These are phyloP conservation scores for Hymenoscyphus albidus DNA, from an alignment of 2,329 filamentous ascomycete species.

Conservation along the genomic window DNA sequence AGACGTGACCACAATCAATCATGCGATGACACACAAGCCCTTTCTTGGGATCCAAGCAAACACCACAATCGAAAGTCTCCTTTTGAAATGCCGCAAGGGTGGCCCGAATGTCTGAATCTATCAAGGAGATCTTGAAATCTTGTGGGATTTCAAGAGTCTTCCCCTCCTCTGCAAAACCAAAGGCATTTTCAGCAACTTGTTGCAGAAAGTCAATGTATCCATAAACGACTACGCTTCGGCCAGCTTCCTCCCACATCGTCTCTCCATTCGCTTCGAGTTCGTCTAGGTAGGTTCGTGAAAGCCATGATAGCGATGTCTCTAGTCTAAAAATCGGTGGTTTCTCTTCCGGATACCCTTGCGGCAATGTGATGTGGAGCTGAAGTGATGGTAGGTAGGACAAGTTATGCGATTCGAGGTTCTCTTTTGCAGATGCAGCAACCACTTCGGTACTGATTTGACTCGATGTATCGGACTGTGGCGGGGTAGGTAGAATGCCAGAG, in stretches of 20 bases:
- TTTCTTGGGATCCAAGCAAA: slow-evolving; percentile 92
- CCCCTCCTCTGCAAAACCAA: slow-evolving; percentile 50
- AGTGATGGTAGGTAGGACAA: slow-evolving; percentile 54
- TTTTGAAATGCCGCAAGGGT: slow-evolving; percentile 73
- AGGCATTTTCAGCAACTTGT: slow-evolving; percentile 55
- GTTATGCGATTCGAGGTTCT: slow-evolving; percentile 28
- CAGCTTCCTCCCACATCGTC: slow-evolving; percentile 59
- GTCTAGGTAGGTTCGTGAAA: slow-evolving; percentile 46
- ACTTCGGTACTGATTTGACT: slow-evolving; percentile 17
- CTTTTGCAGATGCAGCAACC: slow-evolving; percentile 13
- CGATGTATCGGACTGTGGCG: slow-evolving; percentile 25
- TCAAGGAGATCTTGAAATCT: slow-evolving; percentile 63
- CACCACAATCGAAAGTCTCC: slow-evolving; percentile 81
- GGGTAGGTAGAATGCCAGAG: slow-evolving; percentile 32
- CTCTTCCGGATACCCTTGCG: slow-evolving; percentile 54
- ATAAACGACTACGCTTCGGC: slow-evolving; percentile 56
- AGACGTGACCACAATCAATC: slow-evolving; percentile 82
- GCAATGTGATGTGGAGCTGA: slow-evolving; percentile 50
- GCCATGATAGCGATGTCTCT: slow-evolving; percentile 54
- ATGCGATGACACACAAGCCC: slow-evolving; percentile 77
- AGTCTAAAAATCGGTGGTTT: slow-evolving; percentile 49
- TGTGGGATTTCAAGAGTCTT: slow-evolving; percentile 50
- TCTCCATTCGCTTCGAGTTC: slow-evolving; percentile 48
- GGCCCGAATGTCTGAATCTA: slow-evolving; percentile 75
- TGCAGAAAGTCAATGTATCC: slow-evolving; percentile 61